Evolutionary conservation across 305 asterid genomes (phyloP).

Genomic region (Fraxinus baroniana): DNA sequence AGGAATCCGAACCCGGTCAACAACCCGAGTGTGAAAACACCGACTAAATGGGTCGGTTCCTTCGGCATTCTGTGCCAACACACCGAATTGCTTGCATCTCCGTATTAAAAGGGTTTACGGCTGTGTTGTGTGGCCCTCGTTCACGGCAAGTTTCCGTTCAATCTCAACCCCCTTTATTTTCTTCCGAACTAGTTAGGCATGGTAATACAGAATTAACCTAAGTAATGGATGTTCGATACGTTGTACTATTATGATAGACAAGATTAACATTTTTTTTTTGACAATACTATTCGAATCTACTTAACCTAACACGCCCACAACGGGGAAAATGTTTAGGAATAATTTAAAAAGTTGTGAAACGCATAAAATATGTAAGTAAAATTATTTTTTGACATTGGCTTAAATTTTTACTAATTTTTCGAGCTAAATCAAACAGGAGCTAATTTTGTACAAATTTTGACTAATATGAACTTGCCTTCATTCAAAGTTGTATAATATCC

Average conservation of each 20-base stretch:
- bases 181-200: not conserved
- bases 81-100: not conserved
- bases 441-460: not conserved
- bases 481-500: too few species aligned
- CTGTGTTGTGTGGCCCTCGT: not conserved
- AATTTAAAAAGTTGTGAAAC: not conserved
- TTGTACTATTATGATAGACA: not conserved
- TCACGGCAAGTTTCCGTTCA: slow-evolving; percentile 28
- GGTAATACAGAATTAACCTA: not conserved
- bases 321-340: not conserved
- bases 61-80: slow-evolving; percentile 19
- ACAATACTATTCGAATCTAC: not conserved
- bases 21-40: slow-evolving; percentile 30
- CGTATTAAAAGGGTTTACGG: not conserved
- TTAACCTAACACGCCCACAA: not conserved
- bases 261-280: not conserved
- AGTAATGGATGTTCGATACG: not conserved
- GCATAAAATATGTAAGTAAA: too few species aligned
- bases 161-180: not conserved
- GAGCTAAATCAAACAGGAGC: not conserved
- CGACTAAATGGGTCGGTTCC: slow-evolving; percentile 32
- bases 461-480: not conserved
- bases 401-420: too few species aligned
- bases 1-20: slow-evolving; percentile 35
- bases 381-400: not conserved